Evolutionary conservation across 208 protist species (phyloP), one percentile per base, ranked within the genome.

Genomic region (Endotrypanum monterogeii): DNA sequence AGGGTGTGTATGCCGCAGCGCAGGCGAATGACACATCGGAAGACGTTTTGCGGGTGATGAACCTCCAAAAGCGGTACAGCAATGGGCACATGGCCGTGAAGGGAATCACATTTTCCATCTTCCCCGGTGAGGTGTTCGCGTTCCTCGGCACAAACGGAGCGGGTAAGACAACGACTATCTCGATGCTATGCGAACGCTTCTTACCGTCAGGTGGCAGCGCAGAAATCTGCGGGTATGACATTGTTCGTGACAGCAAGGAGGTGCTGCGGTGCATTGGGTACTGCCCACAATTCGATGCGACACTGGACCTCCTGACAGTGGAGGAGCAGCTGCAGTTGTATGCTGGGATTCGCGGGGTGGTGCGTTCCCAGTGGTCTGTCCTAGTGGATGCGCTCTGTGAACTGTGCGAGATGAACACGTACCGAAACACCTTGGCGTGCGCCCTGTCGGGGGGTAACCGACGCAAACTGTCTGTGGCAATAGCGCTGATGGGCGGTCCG

Each of bases 241-340:
- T 91, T 67, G 84, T 90, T 0, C 32, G 44, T 1, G 46, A 90
- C 44, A 84, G 86, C 76, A 37, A 63, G 23, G 75, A 84, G 62
- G 86, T 83, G 50, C 72, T 85, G 73, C 81, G 62, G 57, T 89
- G 84, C 75, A 85, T 98, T 60, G 98, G 98, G 48, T 97, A 99
- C 58, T 99, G 98, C 80, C 97, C 97, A 48, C 98, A 99, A 80
- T 98, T 98, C 82, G 97, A 99, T 79, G 88, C 98, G 32, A 77
- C 93, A 5, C 89, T 97, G 56, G 88, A 94, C 51, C 82, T 98
- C 46, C 78, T 99, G n/a, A 99, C 96, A 35, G 88, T 91, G 55
- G 73, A 88, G 23, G 96, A 99, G 76, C 96, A 99, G 78, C 80
- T 99, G 28, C 50, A 69, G 25, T 57, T 86, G 57, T 86, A 83